Percentiles rank a stretch among this genome's conserved stretches.
phyloP scores from a whole-genome alignment of 768 basidiomycete genomes.

The Sporobolomyces pararoseus region DNA sequence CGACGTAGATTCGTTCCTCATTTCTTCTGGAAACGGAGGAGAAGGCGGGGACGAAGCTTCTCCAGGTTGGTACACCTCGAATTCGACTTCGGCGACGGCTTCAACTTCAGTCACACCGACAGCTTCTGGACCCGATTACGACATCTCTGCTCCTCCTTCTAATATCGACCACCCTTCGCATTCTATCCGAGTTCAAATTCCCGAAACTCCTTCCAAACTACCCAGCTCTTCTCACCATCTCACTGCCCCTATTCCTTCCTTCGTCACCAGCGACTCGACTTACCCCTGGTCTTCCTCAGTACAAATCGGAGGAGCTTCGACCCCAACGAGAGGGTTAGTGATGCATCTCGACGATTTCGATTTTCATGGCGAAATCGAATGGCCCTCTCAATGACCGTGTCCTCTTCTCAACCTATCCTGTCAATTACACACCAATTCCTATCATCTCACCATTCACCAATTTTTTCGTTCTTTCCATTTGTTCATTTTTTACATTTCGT shows the following conservation, averaged over 20 bases:
- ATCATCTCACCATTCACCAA: no score
- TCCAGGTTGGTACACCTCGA: not conserved
- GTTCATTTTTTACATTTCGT: no score
- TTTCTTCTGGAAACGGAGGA: not conserved
- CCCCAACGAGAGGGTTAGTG: constrained; percentile 7
- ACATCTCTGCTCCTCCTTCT: not conserved
- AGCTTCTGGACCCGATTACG: not conserved
- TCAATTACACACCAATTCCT: not conserved
- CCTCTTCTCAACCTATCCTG: not conserved
- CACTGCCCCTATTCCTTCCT: not conserved
- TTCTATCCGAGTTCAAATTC: not conserved
- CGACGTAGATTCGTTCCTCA: constrained; percentile 4
- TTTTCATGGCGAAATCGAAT: not conserved
- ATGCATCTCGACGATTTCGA: constrained; percentile 7
- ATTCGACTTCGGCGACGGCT: not conserved
- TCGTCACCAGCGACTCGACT: not conserved
- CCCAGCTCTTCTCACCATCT: not conserved
- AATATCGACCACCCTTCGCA: not conserved
- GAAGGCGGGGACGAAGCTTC: not conserved
- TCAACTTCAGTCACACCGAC: not conserved
- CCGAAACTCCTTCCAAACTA: constrained; percentile 9
- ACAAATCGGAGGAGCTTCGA: constrained; percentile 1
- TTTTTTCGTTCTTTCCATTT: no score
- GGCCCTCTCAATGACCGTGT: not conserved
- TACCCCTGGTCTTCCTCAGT: not conserved